These are phyloP conservation scores for Acanthamoeba lenticulata DNA, from an alignment of 208 protist species.

Conservation along the genomic window DNA sequence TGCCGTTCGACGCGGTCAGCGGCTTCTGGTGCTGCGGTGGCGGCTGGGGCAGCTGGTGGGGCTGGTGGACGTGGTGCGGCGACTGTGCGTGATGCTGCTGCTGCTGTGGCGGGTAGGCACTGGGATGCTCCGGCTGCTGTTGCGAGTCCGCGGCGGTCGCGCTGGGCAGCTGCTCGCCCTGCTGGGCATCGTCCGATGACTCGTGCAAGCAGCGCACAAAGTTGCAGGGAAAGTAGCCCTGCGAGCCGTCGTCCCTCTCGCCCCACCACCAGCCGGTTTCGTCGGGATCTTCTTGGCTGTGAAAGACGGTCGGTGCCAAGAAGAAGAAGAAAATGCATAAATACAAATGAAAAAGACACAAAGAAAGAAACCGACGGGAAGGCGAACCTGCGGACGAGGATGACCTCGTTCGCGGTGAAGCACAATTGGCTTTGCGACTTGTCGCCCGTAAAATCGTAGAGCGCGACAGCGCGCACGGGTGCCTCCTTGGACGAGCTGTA, in stretches of 20 bases:
- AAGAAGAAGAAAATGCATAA: neutral
- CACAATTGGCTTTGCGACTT: neutral
- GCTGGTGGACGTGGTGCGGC: no score
- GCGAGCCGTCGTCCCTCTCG: neutral
- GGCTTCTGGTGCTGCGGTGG: no score
- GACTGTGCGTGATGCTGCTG: no score
- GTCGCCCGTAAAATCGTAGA: neutral
- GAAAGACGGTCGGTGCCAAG: neutral
- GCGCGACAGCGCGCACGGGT: neutral
- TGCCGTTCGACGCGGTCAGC: no score
- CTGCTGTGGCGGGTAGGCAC: no score
- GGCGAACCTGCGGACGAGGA: neutral
- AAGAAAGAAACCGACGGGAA: neutral
- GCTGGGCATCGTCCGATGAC: neutral
- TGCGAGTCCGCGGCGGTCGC: no score
- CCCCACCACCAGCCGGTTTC: slow-evolving; percentile 48
- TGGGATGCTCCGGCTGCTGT: no score
- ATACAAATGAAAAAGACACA: neutral
- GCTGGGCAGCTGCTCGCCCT: neutral
- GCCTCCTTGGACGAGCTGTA: neutral
- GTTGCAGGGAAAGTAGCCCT: slow-evolving; percentile 8
- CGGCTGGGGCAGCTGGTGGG: no score
- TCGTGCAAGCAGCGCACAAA: neutral
- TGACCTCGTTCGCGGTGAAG: neutral
- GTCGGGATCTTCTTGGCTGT: neutral